Evolutionary conservation across 1,139 yeast genomes (phyloP).

Genomic region (Candida sanyaensis): DNA sequence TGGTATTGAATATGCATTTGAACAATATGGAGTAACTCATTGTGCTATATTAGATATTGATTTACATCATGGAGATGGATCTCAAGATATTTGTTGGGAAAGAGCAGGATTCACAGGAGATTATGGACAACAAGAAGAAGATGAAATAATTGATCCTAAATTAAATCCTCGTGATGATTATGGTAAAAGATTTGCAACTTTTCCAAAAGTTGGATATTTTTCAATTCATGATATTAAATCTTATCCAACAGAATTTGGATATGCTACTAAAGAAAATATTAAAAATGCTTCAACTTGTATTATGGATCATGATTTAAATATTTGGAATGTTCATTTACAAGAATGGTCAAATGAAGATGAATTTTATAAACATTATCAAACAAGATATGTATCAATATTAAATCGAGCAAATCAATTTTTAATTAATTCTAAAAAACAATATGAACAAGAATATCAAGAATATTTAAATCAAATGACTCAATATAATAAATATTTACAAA

Average conservation of each 20-base stretch:
- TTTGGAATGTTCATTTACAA: slow-evolving; percentile 85
- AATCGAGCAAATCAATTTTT: slow-evolving; percentile 72
- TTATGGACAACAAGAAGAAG: slow-evolving; percentile 48
- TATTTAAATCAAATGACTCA: slow-evolving; percentile 29
- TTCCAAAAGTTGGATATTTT: slow-evolving; percentile 77
- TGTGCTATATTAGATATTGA: slow-evolving; percentile 84
- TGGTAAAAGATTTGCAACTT: slow-evolving; percentile 54
- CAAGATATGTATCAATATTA: slow-evolving; percentile 62
- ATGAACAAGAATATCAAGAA: slow-evolving; percentile 40
- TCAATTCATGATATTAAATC: slow-evolving; percentile 86
- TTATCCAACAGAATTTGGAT: slow-evolving; percentile 81
- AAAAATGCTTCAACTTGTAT: slow-evolving; percentile 80
- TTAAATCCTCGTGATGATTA: slow-evolving; percentile 48
- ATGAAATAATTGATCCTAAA: slow-evolving; percentile 31
- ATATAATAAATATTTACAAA: slow-evolving; percentile 29
- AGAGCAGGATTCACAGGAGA: slow-evolving; percentile 64
- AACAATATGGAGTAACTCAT: slow-evolving; percentile 66
- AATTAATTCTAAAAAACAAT: slow-evolving; percentile 46
- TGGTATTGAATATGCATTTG: slow-evolving; percentile 77
- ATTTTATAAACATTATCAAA: slow-evolving; percentile 63
- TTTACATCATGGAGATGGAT: slow-evolving; percentile 91
- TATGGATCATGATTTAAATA: slow-evolving; percentile 75
- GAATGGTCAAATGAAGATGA: slow-evolving; percentile 65
- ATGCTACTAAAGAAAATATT: slow-evolving; percentile 70
- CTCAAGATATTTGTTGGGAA: slow-evolving; percentile 87